Conservation (phyloP, 352 stramenopile species). For the Phytophthora brassicae region DNA sequence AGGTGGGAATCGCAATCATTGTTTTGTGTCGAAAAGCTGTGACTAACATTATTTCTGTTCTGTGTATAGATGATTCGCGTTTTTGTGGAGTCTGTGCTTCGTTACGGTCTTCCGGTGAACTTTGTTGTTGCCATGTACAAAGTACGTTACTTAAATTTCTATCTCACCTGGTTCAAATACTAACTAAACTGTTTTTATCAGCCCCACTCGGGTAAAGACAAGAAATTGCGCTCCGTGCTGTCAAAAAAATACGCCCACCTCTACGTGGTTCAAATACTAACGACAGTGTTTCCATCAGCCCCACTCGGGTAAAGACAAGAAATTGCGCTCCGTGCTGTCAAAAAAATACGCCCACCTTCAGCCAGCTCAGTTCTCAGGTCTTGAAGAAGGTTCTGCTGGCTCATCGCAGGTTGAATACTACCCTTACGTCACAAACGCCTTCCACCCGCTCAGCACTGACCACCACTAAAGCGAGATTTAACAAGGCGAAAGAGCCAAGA, state of each 20-base stretch:
- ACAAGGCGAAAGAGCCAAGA: conserved; percentile 2
- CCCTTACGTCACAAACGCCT: conserved; percentile 82
- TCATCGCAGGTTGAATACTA: conserved; percentile 76
- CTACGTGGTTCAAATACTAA: conserved; percentile 10
- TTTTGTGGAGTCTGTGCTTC: conserved; percentile 97
- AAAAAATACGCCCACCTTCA: conserved; percentile 89
- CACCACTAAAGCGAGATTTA: conserved; percentile 11
- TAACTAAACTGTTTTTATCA: conserved; percentile 29
- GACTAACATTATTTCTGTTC: conserved; percentile 2
- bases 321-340: conserved; percentile 66
- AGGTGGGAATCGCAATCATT: conserved; percentile 59
- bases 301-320: conserved; percentile 83
- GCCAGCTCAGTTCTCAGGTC: conserved; percentile 76
- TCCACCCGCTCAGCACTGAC: conserved; percentile 57
- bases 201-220: conserved; percentile 79
- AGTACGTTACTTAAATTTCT: conserved; percentile 37
- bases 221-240: conserved; percentile 77
- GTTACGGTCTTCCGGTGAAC: conserved; percentile 97
- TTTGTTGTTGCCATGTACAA: conserved; percentile 90
- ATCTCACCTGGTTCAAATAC: background rate
- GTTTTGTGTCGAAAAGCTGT: background rate
- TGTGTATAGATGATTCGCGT: conserved; percentile 88
- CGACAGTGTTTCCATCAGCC: conserved; percentile 45
- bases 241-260: conserved; percentile 87
- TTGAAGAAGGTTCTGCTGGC: conserved; percentile 67